Percentiles rank a stretch among this genome's conserved stretches.
phyloP scores from a whole-genome alignment of 1,284 basidiomycete species.

The Rugosomyces carneus region DNA sequence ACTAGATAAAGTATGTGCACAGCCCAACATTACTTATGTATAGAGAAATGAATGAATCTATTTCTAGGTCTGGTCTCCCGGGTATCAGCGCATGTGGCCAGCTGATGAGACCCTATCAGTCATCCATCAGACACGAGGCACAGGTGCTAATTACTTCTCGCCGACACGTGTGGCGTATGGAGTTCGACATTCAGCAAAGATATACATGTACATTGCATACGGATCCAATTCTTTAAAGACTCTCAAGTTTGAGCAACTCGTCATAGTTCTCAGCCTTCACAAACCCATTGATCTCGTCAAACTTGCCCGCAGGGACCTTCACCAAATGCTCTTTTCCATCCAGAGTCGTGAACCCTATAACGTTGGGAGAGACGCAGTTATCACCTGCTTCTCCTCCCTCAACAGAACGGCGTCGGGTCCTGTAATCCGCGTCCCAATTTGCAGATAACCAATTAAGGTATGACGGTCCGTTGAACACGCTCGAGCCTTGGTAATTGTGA shows the following conservation, averaged over 20 bases:
- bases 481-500: constrained; percentile 2
- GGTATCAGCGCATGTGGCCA: neutral
- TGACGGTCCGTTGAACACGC: constrained; percentile 2
- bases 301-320: constrained; percentile 11
- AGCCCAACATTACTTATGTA: neutral
- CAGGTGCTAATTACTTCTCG: neutral
- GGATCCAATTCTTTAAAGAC: neutral
- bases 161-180: neutral
- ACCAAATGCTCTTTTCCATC: constrained; percentile 11
- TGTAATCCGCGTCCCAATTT: constrained; percentile 7
- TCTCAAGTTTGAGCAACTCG: constrained; percentile 7
- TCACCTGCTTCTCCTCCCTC: neutral
- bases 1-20: too few relatives aligned
- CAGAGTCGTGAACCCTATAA: constrained; percentile 8
- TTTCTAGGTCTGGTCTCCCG: neutral
- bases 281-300: constrained; percentile 4
- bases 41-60: neutral
- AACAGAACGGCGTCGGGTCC: neutral
- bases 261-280: constrained; percentile 4
- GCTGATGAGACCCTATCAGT: neutral
- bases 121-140: neutral
- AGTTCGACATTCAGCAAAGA: neutral
- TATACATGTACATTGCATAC: neutral
- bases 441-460: constrained; percentile 7
- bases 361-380: constrained; percentile 7